A percentile compares a stretch with the other conserved stretches of the same genome.
These are phyloP conservation scores for Spizellomyces sp. DNA, from an alignment of 192 early-diverging fungal genomes.

Conservation along the genomic window DNA sequence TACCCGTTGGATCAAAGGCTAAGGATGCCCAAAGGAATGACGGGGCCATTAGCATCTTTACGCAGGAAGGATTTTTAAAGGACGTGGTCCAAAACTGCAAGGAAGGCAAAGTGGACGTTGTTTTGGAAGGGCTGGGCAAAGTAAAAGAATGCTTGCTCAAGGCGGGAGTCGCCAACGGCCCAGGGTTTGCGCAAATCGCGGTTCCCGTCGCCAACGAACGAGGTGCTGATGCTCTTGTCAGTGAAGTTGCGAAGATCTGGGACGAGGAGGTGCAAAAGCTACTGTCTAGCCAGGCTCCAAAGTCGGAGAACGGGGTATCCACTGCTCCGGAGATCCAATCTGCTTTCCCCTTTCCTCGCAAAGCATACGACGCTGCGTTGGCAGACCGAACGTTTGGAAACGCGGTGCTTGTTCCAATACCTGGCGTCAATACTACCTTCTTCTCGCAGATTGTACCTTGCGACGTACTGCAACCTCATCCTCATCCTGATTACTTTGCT, in stretches of 20 bases:
- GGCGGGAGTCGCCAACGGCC: neutral
- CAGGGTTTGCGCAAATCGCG: constrained; percentile 50
- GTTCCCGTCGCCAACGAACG: constrained; percentile 1
- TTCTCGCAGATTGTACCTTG: constrained; percentile 54
- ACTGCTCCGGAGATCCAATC: constrained; percentile 1
- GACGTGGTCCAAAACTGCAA: constrained; percentile 47
- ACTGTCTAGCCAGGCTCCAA: neutral
- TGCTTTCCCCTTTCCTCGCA: constrained; percentile 56
- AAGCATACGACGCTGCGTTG: constrained; percentile 15
- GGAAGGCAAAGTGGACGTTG: constrained; percentile 29
- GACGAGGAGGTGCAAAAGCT: constrained; percentile 19
- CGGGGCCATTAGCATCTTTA: constrained; percentile 65
- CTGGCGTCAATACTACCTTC: constrained; percentile 48
- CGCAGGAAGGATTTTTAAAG: constrained; percentile 68
- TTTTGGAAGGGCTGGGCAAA: constrained; percentile 10
- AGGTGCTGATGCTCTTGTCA: constrained; percentile 8
- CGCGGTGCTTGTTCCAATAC: constrained; percentile 48
- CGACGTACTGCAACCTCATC: constrained; percentile 48
- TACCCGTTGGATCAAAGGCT: neutral
- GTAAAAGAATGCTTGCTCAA: constrained; percentile 22
- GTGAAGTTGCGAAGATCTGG: constrained; percentile 33
- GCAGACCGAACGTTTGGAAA: constrained; percentile 39
- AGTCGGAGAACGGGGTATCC: neutral
- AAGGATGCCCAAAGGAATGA: constrained; percentile 49
- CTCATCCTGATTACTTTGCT: constrained; percentile 51